Base-by-base conservation (phyloP, 176 grass and related monocot species). In the Paspalum notatum region DNA sequence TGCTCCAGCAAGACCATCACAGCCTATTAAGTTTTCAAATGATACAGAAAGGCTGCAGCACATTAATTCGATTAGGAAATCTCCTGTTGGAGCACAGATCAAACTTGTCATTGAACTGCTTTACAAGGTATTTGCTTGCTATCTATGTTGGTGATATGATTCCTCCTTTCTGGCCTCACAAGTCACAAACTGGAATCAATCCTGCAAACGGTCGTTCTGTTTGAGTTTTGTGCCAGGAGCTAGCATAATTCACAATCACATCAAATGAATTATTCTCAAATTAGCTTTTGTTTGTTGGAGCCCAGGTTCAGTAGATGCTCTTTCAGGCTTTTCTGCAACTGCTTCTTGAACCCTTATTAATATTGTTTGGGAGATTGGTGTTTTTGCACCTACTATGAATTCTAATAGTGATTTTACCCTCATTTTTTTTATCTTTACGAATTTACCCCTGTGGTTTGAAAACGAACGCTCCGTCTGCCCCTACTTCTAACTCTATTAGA, bases 31-130 rank as follows among this genome's bases (percentile, higher is more conserved):
- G 68, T 97, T 97, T 75, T 97, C 91, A 32, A 94, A 94, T 86
- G 91, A 97, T 67, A 97, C 89, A 40, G 89, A 97, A 85, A 94
- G 91, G 80, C 74, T 97, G 17, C 91, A 97, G 18, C 87, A 97
- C 15, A 92, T 97, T 26, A 91, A 97, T 83, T 80, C 78, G 5
- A 89, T 97, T 68, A 82, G 89, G 71, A 97, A 94, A 65, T 94
- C 89, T 80, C 91, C 89, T 72, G 74, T 93, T 65, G 94, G 94
- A 50, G 89, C 86, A 78, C 91, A 93, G 65, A 91, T 97, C 65
- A 97, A 90, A 61, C 87, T 87, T 82, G 91, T 97, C 22, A 97
- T 97, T 14, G 91, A 90, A 53, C 74, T 94, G 63, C 94, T 97
- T 54, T 91, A 80, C 62, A 86, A 97, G 89, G 94, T 97, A 79